These are phyloP conservation scores for Calonectria pteridis DNA, from an alignment of 2,329 filamentous ascomycete species.

Conservation along the genomic window DNA sequence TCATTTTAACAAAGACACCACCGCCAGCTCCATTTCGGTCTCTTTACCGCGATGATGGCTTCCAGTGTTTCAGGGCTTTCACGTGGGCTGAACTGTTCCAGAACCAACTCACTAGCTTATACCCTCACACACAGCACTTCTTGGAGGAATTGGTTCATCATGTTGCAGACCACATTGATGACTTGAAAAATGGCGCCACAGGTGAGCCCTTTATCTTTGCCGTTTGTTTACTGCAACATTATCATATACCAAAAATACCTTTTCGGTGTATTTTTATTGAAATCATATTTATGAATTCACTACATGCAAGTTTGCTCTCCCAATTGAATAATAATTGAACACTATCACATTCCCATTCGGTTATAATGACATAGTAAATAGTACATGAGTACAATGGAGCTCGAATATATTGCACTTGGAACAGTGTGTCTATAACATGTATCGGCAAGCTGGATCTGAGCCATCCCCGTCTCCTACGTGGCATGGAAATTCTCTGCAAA, in stretches of 20 bases:
- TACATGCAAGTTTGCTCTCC: neutral
- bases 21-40: neutral
- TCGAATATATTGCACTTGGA: neutral
- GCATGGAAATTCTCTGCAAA: neutral
- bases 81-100: neutral
- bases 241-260: neutral
- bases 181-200: neutral
- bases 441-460: neutral
- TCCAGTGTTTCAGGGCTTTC: neutral
- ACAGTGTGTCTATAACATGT: neutral
- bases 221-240: neutral
- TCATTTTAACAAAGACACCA: neutral
- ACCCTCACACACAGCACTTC: neutral
- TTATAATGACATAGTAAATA: neutral
- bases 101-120: neutral
- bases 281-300: neutral
- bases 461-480: neutral
- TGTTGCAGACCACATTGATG: neutral
- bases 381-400: neutral
- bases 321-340: neutral
- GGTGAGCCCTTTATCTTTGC: neutral
- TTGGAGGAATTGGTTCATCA: neutral
- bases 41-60: neutral
- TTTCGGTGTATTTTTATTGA: neutral
- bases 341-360: neutral